These are phyloP conservation scores for Zanthoxylum bungeanum DNA, from an alignment of 345 rosid species.

Conservation along the genomic window DNA sequence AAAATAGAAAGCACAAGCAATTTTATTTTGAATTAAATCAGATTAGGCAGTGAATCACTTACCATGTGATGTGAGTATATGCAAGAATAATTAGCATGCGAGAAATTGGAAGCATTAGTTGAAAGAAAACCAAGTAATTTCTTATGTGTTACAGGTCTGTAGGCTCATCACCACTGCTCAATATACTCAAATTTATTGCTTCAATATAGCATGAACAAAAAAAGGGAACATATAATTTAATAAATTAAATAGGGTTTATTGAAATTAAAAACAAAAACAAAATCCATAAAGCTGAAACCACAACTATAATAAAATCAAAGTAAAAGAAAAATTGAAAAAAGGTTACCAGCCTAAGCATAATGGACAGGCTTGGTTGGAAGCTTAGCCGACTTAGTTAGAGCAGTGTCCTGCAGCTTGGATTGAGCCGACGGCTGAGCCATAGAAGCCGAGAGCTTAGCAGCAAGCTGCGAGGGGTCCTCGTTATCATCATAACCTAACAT, in stretches of 20 bases:
- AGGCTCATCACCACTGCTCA: slow-evolving; percentile 15
- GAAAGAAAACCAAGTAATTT: too few species aligned
- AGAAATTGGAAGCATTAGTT: too few species aligned
- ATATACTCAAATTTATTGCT: slow-evolving; percentile 20
- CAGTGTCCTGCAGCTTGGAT: too few species aligned
- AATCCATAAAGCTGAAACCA: not conserved
- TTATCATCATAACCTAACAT: slow-evolving; percentile 71
- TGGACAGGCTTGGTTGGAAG: slow-evolving; percentile 68
- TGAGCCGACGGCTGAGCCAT: slow-evolving; percentile 34
- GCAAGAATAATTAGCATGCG: too few species aligned
- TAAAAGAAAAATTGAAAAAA: not conserved
- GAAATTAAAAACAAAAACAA: not conserved
- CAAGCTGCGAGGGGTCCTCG: slow-evolving; percentile 62
- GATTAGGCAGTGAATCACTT: too few species aligned
- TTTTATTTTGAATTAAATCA: too few species aligned
- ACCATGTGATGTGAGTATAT: too few species aligned
- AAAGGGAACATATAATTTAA: slow-evolving; percentile 34
- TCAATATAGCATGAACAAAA: slow-evolving; percentile 64
- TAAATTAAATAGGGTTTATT: not conserved
- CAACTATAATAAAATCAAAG: too few species aligned
- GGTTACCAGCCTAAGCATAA: slow-evolving; percentile 79
- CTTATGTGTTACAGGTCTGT: slow-evolving; percentile 25
- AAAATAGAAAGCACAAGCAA: too few species aligned
- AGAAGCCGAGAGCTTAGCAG: slow-evolving; percentile 40
- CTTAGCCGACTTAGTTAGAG: slow-evolving; percentile 54